Evolutionary conservation across 2,329 filamentous ascomycete species (phyloP), one percentile per base, ranked within the genome.

Genomic region (Fusarium brevicatenulatum): DNA sequence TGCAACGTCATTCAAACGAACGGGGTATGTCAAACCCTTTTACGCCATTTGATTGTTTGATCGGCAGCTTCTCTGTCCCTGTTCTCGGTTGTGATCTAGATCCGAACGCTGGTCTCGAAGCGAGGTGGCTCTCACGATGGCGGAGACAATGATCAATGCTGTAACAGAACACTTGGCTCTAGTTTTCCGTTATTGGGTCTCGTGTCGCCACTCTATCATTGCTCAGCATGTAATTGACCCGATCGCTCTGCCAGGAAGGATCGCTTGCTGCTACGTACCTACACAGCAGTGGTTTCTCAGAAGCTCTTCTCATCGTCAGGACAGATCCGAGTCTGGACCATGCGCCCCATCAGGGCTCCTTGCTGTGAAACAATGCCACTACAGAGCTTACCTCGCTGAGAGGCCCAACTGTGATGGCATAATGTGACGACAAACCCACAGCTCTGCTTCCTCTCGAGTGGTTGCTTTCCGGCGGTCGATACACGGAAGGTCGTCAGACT

Each of bases 281-380:
- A 34, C 30, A 50, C 30, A 50, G 47, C 23, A 34, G 47, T 23
- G 63, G 46, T 55, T 52, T 58, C 50, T 46, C 40, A 18, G 19
- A 56, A 49, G 47, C 69, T 59, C 36, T 66, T 64, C 32, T 63
- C 43, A 58, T 59, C 40, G 39, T 64, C 44, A 68, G 50, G 59
- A 65, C 58, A 53, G 62, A 57, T 63, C 73, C 62, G 63, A 70
- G 62, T 52, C 75, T 75, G 54, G 72, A 65, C 59, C 72, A 63
- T 63, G 55, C 56, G 57, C 53, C 57, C 71, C 71, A 68, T 70
- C 65, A 42, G 56, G 64, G 62, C 73, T 75, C 68, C 68, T 70
- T 71, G 70, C 71, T 67, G 36, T 77, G 75, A 77, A 77, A 75
- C 75, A 66, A 55, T 60, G 57, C 72, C 66, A 56, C 65, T 58